phyloP scores from a whole-genome alignment of 306 rosid species.

The Ochetophila trinervis region DNA sequence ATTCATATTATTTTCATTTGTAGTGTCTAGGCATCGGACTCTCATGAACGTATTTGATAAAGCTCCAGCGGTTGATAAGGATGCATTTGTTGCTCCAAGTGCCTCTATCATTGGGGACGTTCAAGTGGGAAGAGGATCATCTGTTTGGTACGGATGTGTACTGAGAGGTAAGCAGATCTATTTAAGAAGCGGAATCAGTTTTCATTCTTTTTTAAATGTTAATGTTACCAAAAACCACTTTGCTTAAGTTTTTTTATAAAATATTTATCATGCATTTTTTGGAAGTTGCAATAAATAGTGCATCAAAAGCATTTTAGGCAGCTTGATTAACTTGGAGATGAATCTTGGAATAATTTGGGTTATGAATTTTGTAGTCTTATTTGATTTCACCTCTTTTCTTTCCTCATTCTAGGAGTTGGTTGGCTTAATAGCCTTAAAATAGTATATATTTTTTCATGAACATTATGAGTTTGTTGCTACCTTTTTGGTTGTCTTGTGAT shows the following conservation, averaged over 20 bases:
- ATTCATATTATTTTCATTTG: conserved; percentile 1
- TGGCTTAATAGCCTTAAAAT: no score
- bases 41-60: conserved; percentile 83
- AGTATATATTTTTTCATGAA: no score
- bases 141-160: conserved; percentile 96
- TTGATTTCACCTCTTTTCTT: no score
- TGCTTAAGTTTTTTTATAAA: not conserved
- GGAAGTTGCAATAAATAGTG: not conserved
- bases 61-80: conserved; percentile 68
- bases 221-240: not conserved
- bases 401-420: not conserved
- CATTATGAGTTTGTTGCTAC: no score
- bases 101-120: conserved; percentile 83
- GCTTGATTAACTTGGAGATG: not conserved
- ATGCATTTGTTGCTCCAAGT: conserved; percentile 88
- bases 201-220: not conserved
- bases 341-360: not conserved
- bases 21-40: conserved; percentile 90
- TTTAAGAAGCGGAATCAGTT: not conserved
- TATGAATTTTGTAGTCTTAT: not conserved
- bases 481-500: no score
- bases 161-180: conserved; percentile 61
- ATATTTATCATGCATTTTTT: not conserved
- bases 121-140: conserved; percentile 66
- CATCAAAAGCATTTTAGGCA: not conserved